Evolutionary conservation across 176 grass and related monocot genomes (phyloP).

Genomic region (Triticum turgidum): DNA sequence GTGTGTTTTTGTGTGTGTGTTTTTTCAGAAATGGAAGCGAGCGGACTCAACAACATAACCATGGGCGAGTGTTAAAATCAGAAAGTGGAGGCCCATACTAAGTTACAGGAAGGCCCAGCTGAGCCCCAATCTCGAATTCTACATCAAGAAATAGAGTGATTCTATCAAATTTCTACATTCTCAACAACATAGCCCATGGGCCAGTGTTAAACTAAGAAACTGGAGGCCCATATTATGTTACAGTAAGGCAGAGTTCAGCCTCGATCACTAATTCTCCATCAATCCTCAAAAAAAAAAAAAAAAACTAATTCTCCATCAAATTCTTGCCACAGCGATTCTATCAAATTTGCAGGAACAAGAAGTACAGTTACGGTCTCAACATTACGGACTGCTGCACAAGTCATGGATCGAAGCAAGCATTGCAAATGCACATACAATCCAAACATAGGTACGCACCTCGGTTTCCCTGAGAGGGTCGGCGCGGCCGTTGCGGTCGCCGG

Average conservation of each 20-base stretch:
- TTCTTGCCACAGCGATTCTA: background rate
- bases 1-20: too few species aligned
- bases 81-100: too few species aligned
- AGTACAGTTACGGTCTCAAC: background rate
- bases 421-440: background rate
- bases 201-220: background rate
- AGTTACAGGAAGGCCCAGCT: too few species aligned
- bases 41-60: background rate
- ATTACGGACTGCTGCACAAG: background rate
- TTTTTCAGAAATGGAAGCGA: background rate
- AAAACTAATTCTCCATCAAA: too few species aligned
- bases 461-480: constrained; percentile 18
- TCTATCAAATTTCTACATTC: too few species aligned
- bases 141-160: too few species aligned
- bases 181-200: background rate
- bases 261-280: too few species aligned
- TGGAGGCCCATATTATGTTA: background rate
- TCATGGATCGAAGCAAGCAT: background rate
- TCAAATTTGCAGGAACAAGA: background rate
- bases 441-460: background rate
- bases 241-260: background rate
- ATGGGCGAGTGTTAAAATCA: background rate
- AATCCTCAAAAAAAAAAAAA: too few species aligned
- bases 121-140: too few species aligned
- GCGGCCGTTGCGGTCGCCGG: constrained; percentile 14